Evolutionary conservation across 805 yeast genomes (phyloP), one percentile per base, ranked within the genome.

Genomic region (Candida ascalaphidarum): DNA sequence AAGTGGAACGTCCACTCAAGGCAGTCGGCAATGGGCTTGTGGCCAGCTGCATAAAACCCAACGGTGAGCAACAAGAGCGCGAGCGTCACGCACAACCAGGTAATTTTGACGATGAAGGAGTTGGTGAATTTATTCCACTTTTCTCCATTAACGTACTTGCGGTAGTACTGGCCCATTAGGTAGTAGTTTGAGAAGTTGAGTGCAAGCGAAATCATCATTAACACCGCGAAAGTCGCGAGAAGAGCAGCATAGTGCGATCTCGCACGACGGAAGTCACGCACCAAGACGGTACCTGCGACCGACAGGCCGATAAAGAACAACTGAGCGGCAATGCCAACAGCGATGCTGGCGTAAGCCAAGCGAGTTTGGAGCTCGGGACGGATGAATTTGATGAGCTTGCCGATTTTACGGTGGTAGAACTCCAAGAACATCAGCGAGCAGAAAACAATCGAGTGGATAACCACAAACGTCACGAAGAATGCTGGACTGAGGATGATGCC

Each of bases 1-100:
- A 47, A 40, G 31, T 48, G 52, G 43, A 48, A 45, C n/a, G 32
- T 27, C 54, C 54, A 48, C 27, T 48, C 54, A 21, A 48, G 35
- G 6, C 44, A 25, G 12, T 42, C 37, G n/a, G 49, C 40, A 14
- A 39, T 33, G 15, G 32, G 36, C 24, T 35, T 30, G 19, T 41
- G 29, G 10, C 29, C 36, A 21, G 27, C 36, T n/a, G 41, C 49
- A 28, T 45, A 46, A 31, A 46, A 46, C 7, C 32, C 43, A 30
- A 48, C 36, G 23, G 45, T 38, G 9, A 34, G 33, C 11, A 41
- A 34, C 5, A 50, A 50, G n/a, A 43, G 32, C 3, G 36, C 23
- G 14, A 44, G 36, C 13, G 52, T 44, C 1, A 43, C 48, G 3
- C 34, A 11, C 34, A 47, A 41, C 54, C 54, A 48, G 25, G 29